Base-by-base conservation (phyloP, 768 basidiomycete genomes). In the Antrodiella citrinella region DNA sequence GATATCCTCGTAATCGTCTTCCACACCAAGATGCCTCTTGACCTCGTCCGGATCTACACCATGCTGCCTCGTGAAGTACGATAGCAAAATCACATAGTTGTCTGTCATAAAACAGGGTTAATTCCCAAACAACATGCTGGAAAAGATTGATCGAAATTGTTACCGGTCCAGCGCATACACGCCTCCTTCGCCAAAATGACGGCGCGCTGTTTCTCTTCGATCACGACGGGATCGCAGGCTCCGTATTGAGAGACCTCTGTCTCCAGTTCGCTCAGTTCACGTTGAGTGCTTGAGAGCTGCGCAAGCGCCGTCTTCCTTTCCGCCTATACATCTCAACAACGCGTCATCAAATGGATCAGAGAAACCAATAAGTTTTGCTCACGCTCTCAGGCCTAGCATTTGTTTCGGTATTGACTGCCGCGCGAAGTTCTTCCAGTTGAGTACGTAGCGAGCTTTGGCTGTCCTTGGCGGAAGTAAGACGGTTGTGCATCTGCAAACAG, bases 161-260 rank as follows among this genome's bases (percentile, higher is more conserved):
- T 56, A 94, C 93, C 93, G 26, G 93, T 97, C 88, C 91, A 93
- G 12, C 90, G 81, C 20, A 84, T 62, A 11, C 85, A 79, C 11
- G 90, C 91, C 61, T 95, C 91, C 54, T 85, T 88, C 2, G 87
- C 90, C 12, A 93, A 72, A 46, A 77, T 73, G 9, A 81, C 73
- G 0, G 84, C 90, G 44, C 86, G 69, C 45, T 75, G 80, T 62
- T 82, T 86, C 62, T 85, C 81, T 60, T 92, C 86, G 19, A 92
- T 74, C 65, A 82, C 86, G 42, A 71, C 76, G 0, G 92, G 92
- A 66, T 96, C 90, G 49, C 87, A 91, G 15, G 86, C 82, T 40
- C 87, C 86, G 60, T 92, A 93, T 26, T 79, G 78, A 35, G 70
- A 72, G 2, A 93, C 76, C 62, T 96, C 93, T 2, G 69, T 66